A percentile compares a stretch with the other conserved stretches of the same genome.
phyloP scores from a whole-genome alignment of 768 basidiomycete genomes.

The Suillus sp. region DNA sequence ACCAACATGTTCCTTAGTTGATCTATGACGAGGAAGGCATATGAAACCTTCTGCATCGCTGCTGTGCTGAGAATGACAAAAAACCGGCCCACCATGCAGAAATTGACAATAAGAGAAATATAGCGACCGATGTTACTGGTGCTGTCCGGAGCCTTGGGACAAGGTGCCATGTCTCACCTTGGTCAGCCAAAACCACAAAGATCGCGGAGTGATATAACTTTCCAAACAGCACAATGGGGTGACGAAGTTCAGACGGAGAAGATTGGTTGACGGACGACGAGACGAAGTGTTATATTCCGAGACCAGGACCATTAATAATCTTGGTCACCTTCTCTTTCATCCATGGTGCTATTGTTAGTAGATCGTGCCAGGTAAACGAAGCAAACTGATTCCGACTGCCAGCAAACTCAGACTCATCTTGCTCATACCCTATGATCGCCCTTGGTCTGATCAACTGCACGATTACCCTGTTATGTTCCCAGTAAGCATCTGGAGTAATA shows the following conservation, averaged over 20 bases:
- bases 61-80: conserved; percentile 27
- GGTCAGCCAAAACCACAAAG: conserved; percentile 29
- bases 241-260: background rate
- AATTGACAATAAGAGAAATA: conserved; percentile 10
- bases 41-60: conserved; percentile 1
- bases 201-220: conserved; percentile 2
- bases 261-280: background rate
- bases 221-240: background rate
- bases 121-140: conserved; percentile 11
- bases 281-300: conserved; percentile 46
- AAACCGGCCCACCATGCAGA: conserved; percentile 9
- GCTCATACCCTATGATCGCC: conserved; percentile 39
- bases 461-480: conserved; percentile 49
- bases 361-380: conserved; percentile 70
- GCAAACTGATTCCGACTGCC: conserved; percentile 60
- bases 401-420: conserved; percentile 51
- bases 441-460: conserved; percentile 56
- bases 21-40: conserved; percentile 7
- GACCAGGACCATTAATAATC: conserved; percentile 69
- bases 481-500: conserved; percentile 14
- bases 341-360: conserved; percentile 79
- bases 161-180: conserved; percentile 35
- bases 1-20: background rate
- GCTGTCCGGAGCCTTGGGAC: conserved; percentile 18
- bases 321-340: conserved; percentile 65